These are phyloP conservation scores for Rhinocladiella similis DNA, from an alignment of 2,329 filamentous ascomycete species.

Conservation along the genomic window DNA sequence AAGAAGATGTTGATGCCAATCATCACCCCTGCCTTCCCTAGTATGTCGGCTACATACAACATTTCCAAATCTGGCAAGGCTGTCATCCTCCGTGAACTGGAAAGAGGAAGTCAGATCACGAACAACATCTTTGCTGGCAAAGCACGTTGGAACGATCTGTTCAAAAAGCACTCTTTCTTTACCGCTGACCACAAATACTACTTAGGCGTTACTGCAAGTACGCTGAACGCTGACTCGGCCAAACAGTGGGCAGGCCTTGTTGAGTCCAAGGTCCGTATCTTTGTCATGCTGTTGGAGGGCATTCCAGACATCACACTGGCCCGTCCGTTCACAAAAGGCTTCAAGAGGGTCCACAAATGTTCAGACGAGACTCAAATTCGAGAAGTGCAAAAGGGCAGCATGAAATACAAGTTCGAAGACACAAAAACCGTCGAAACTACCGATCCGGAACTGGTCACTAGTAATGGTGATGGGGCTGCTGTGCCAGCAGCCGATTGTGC, in stretches of 20 bases:
- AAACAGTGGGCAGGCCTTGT: slow-evolving; percentile 88
- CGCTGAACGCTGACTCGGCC: slow-evolving; percentile 79
- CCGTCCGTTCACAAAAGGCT: slow-evolving; percentile 90
- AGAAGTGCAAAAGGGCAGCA: slow-evolving; percentile 61
- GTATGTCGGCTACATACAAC: slow-evolving; percentile 97
- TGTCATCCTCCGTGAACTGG: slow-evolving; percentile 80
- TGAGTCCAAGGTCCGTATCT: slow-evolving; percentile 85
- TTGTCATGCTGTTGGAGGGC: slow-evolving; percentile 80
- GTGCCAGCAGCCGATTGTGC: slow-evolving; percentile 43
- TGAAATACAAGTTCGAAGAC: slow-evolving; percentile 59
- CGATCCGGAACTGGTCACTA: slow-evolving; percentile 51
- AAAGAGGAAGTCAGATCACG: slow-evolving; percentile 73
- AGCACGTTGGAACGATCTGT: slow-evolving; percentile 81
- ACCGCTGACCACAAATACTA: slow-evolving; percentile 94
- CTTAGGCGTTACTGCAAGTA: slow-evolving; percentile 80
- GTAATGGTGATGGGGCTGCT: slow-evolving; percentile 42
- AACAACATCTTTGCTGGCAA: slow-evolving; percentile 77
- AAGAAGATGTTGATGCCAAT: slow-evolving; percentile 92
- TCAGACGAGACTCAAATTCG: slow-evolving; percentile 62
- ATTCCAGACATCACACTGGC: slow-evolving; percentile 79
- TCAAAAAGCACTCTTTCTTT: slow-evolving; percentile 90
- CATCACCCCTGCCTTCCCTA: slow-evolving; percentile 95
- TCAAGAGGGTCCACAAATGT: slow-evolving; percentile 77
- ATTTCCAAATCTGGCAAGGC: slow-evolving; percentile 82
- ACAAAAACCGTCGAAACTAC: slow-evolving; percentile 53